phyloP scores from a whole-genome alignment of 306 rosid species.

The Datisca glomerata region DNA sequence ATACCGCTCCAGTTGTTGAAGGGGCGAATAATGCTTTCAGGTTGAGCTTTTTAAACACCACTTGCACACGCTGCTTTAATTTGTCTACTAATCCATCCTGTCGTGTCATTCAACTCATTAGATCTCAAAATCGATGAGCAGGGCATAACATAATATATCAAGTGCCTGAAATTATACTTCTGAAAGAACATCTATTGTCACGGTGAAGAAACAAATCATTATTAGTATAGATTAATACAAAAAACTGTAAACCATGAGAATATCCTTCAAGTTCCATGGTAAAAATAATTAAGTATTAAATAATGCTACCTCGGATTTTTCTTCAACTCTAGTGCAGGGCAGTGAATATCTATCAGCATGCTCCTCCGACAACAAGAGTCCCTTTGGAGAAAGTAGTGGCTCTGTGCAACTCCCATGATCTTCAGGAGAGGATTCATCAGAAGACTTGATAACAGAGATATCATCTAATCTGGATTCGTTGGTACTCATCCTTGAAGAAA shows the following conservation, averaged over 20 bases:
- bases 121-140: background rate
- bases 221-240: no score
- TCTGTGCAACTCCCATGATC: constrained; percentile 20
- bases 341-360: constrained; percentile 19
- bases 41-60: constrained; percentile 25
- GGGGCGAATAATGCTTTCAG: constrained; percentile 62
- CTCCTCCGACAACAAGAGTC: constrained; percentile 9
- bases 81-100: constrained; percentile 11
- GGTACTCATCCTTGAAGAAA: constrained; percentile 27
- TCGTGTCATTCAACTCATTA: constrained; percentile 8
- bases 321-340: constrained; percentile 19
- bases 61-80: constrained; percentile 15
- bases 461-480: constrained; percentile 10
- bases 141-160: background rate
- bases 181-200: no score
- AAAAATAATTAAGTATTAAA: no score
- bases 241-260: constrained; percentile 1
- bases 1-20: constrained; percentile 71
- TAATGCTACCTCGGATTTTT: constrained; percentile 24
- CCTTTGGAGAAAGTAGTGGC: constrained; percentile 18
- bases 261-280: no score
- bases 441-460: constrained; percentile 12
- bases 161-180: no score
- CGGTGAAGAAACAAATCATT: no score
- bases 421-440: constrained; percentile 17